Percentiles rank a stretch among this genome's conserved stretches.
These are phyloP conservation scores for Fusarium albosuccineum DNA, from an alignment of 2,329 filamentous ascomycete genomes.

Conservation along the genomic window DNA sequence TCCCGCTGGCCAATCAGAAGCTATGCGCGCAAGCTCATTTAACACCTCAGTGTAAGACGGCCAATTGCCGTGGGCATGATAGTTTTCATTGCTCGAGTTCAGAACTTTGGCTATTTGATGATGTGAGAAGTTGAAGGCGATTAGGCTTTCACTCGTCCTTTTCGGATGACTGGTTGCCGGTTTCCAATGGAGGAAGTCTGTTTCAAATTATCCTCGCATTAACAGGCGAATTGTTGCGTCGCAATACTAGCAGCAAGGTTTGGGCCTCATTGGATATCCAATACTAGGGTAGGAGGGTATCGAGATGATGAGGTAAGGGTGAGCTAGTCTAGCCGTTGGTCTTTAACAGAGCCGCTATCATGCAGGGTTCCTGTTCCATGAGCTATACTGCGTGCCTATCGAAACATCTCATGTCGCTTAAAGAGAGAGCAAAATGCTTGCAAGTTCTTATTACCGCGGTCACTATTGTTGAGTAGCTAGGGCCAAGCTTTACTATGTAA, in stretches of 20 bases:
- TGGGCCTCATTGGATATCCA: background rate
- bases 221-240: background rate
- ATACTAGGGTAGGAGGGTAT: background rate
- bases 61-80: conserved; percentile 28
- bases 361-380: background rate
- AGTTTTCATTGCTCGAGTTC: conserved; percentile 2
- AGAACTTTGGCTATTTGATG: background rate
- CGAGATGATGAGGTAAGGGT: background rate
- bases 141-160: background rate
- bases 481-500: too few relatives aligned
- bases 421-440: too few relatives aligned
- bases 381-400: too few relatives aligned
- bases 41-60: conserved; percentile 9
- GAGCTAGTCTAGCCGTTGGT: background rate
- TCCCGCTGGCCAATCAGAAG: conserved; percentile 34
- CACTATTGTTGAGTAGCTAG: too few relatives aligned
- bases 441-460: too few relatives aligned
- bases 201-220: background rate
- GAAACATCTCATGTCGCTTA: too few relatives aligned
- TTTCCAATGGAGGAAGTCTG: background rate
- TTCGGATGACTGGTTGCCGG: background rate
- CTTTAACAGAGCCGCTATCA: background rate
- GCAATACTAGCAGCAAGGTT: conserved; percentile 1
- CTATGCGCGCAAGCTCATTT: conserved; percentile 21
- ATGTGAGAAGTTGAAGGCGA: background rate